Percentiles rank a stretch among this genome's conserved stretches.
Evolutionary conservation across 2,329 filamentous ascomycete genomes (phyloP).

Genomic region (Aureobasidium sp.): DNA sequence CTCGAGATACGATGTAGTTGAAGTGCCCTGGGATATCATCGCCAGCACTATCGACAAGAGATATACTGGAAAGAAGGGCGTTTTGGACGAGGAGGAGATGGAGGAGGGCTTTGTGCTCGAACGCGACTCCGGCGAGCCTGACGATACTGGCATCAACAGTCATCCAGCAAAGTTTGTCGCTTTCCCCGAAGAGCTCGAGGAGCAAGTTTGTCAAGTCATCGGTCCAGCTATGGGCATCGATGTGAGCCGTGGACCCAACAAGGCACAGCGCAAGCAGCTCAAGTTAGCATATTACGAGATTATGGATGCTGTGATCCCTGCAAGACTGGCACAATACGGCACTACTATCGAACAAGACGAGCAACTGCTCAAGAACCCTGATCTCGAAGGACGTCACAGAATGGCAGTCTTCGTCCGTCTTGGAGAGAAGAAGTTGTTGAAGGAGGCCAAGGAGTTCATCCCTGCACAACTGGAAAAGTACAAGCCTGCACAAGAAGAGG

Average conservation of each 20-base stretch:
- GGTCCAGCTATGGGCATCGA: neutral
- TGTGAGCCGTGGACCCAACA: neutral
- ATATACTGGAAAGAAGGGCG: neutral
- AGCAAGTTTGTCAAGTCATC: constrained; percentile 6
- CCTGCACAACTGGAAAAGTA: constrained; percentile 4
- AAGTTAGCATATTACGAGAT: neutral
- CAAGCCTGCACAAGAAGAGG: constrained; percentile 2
- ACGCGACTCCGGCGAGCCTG: constrained; percentile 10
- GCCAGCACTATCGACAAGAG: constrained; percentile 14
- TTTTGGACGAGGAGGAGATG: constrained; percentile 1
- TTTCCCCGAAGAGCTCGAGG: constrained; percentile 10
- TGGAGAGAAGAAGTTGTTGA: constrained; percentile 4
- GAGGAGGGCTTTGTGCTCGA: constrained; percentile 11
- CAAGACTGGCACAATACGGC: constrained; percentile 11
- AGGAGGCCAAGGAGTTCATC: neutral
- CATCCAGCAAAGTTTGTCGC: neutral
- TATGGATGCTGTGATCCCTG: neutral
- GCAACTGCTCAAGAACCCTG: neutral
- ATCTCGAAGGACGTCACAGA: neutral
- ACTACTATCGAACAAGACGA: constrained; percentile 10
- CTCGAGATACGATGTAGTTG: constrained; percentile 70
- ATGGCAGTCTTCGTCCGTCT: constrained; percentile 5
- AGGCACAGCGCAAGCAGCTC: neutral
- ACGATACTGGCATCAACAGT: constrained; percentile 2
- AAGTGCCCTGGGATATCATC: constrained; percentile 59